A percentile compares a stretch with the other conserved stretches of the same genome.
phyloP scores from a whole-genome alignment of 2,329 filamentous ascomycete species.

The Trichoderma oligosporum region DNA sequence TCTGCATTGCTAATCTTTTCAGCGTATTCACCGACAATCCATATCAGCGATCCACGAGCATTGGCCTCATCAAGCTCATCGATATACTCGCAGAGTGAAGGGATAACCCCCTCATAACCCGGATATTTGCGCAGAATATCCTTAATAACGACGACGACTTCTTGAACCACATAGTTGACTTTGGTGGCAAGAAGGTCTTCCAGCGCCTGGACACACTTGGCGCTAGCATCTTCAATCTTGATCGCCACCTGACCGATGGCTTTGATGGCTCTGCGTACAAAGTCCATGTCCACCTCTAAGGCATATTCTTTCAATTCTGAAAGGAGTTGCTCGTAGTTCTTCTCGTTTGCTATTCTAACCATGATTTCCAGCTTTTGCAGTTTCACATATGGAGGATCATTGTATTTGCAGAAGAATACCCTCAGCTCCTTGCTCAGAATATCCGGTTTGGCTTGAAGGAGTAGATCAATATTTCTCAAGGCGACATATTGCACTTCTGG shows the following conservation, averaged over 20 bases:
- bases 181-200: conserved; percentile 94
- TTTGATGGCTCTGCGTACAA: conserved; percentile 87
- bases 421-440: conserved; percentile 96
- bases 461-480: conserved; percentile 88
- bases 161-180: conserved; percentile 98
- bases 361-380: conserved; percentile 98
- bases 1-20: conserved; percentile 99
- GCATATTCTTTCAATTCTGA: conserved; percentile 97
- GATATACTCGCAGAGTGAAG: conserved; percentile 91
- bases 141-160: conserved; percentile 98
- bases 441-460: conserved; percentile 92
- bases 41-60: conserved; percentile 86
- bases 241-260: conserved; percentile 98
- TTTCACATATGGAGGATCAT: conserved; percentile 96
- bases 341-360: conserved; percentile 97
- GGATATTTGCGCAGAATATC: conserved; percentile 97
- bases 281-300: conserved; percentile 98
- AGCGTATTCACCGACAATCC: conserved; percentile 98
- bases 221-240: conserved; percentile 92
- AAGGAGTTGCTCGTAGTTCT: conserved; percentile 90
- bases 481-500: conserved; percentile 98
- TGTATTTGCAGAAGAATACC: conserved; percentile 99
- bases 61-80: conserved; percentile 94
- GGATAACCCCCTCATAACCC: conserved; percentile 96
- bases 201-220: conserved; percentile 91